These are phyloP conservation scores for Auxenochlorella pyrenoidosa DNA, from an alignment of 139 green algal genomes.

Conservation along the genomic window DNA sequence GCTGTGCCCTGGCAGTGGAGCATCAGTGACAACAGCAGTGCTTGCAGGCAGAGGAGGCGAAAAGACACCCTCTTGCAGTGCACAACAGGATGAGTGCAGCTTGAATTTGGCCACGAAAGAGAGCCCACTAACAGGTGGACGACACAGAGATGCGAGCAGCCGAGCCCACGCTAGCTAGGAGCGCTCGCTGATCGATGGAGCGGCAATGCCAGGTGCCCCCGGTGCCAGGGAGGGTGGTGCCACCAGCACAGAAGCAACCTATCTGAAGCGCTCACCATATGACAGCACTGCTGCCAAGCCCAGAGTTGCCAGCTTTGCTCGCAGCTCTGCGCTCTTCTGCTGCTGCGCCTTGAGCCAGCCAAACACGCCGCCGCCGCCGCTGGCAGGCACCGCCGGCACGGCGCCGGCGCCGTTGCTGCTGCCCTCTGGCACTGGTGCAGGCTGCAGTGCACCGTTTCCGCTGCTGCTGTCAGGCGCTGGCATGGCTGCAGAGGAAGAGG, in stretches of 20 bases:
- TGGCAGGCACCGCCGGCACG: background rate
- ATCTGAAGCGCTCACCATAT: constrained; percentile 12
- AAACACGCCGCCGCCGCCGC: background rate
- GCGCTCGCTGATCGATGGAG: no score
- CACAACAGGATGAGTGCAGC: no score
- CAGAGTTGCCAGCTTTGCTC: constrained; percentile 24
- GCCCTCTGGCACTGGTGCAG: background rate
- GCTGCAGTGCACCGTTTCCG: background rate
- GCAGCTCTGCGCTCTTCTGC: constrained; percentile 9
- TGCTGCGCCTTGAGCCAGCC: constrained; percentile 37
- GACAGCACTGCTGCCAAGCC: constrained; percentile 47
- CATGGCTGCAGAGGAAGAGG: constrained; percentile 3
- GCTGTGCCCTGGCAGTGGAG: no score
- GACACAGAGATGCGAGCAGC: no score
- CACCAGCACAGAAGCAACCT: background rate
- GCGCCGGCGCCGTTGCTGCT: constrained; percentile 7
- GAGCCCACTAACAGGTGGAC: no score
- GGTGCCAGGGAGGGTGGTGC: background rate
- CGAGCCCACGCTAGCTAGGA: no score
- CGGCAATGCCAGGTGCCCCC: no score
- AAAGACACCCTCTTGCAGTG: no score
- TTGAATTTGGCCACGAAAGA: no score
- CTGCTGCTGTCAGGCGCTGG: constrained; percentile 14
- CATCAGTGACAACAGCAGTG: no score
- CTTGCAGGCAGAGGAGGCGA: no score